Evolutionary conservation across 169 alveolate species (phyloP).

Genomic region (Ichthyophthirius multifiliis): DNA sequence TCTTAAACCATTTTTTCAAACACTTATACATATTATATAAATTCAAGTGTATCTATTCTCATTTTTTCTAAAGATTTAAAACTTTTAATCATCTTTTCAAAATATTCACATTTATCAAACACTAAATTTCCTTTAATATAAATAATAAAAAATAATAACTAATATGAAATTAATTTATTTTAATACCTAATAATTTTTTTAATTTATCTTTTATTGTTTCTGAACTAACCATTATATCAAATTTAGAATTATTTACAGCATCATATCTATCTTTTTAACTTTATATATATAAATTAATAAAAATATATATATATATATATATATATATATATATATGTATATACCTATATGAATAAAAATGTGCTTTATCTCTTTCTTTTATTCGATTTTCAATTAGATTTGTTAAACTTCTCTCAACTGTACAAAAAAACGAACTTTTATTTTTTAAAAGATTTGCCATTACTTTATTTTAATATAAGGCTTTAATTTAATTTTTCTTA

Average conservation of each 20-base stretch:
- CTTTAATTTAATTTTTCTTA: background rate
- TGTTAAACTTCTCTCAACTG: slow-evolving; percentile 4
- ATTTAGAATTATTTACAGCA: background rate
- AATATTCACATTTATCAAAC: background rate
- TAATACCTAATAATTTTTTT: background rate
- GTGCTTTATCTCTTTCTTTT: background rate
- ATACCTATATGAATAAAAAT: background rate
- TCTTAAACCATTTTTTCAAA: background rate
- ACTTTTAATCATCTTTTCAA: slow-evolving; percentile 2
- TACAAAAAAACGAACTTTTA: background rate
- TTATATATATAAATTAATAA: background rate
- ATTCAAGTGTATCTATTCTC: background rate
- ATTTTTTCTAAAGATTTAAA: background rate
- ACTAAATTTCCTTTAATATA: background rate
- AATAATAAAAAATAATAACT: background rate
- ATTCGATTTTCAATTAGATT: background rate
- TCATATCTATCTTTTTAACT: background rate
- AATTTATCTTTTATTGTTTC: slow-evolving; percentile 1
- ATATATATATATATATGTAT: too few relatives aligned
- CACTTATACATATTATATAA: background rate
- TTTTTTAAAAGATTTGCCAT: background rate
- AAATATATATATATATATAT: background rate
- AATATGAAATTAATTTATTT: background rate
- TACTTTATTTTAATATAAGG: background rate
- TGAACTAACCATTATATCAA: slow-evolving; percentile 1